A percentile compares a stretch with the other conserved stretches of the same genome.
Conservation (phyloP, 441 rosid genomes). For the Mallotus repandus region DNA sequence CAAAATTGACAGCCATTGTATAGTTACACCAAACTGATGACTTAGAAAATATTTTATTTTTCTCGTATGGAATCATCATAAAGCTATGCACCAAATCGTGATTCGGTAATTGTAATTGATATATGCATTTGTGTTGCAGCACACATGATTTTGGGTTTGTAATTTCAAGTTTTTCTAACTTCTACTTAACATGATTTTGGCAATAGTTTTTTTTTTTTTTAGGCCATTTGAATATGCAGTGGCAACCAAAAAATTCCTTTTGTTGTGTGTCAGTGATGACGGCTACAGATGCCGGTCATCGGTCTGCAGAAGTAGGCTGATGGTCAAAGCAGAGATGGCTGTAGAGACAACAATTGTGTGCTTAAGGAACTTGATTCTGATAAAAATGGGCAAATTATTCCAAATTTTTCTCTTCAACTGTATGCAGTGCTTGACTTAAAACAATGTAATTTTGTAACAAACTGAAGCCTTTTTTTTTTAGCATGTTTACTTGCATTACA, state of each 20-base stretch:
- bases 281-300: neutral
- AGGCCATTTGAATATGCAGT: neutral
- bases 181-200: too few relatives aligned
- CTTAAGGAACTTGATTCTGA: too few relatives aligned
- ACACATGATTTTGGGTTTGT: neutral
- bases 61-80: neutral
- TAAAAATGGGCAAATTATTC: too few relatives aligned
- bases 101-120: constrained; percentile 14
- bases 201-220: neutral
- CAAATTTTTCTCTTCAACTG: too few relatives aligned
- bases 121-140: constrained; percentile 1
- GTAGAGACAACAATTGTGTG: too few relatives aligned
- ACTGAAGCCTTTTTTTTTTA: too few relatives aligned
- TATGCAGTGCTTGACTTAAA: too few relatives aligned
- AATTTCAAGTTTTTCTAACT: too few relatives aligned
- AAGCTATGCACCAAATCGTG: neutral
- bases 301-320: neutral
- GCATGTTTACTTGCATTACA: too few relatives aligned
- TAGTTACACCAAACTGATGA: constrained; percentile 20
- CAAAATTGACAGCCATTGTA: constrained; percentile 32
- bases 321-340: neutral
- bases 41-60: neutral
- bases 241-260: neutral
- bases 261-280: neutral
- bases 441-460: too few relatives aligned